Base-by-base conservation (phyloP, 2,329 filamentous ascomycete genomes). In the Neodidymelliopsis sp. region DNA sequence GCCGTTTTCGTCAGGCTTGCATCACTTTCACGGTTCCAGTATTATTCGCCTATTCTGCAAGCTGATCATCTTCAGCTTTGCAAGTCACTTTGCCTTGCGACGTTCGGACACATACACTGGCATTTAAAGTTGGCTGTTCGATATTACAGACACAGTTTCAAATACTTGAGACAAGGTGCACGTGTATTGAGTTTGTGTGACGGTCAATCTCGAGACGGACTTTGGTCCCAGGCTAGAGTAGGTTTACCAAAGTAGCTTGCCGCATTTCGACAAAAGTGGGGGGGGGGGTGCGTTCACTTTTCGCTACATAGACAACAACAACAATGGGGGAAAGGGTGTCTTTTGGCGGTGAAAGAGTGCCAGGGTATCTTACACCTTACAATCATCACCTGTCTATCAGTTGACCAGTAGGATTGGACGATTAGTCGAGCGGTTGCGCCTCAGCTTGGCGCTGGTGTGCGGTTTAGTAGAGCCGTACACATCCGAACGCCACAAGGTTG, bases 181-280 rank as follows among this genome's bases (percentile, higher is more conserved):
- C 33, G 38, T 43, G 22, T 6, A 10, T 27, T 23, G 15, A 9
- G 40, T 28, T 34, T 18, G 28, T 18, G 22, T 28, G 23, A 44
- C 40, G 24, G 33, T 22, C 28, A 6, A 11, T 22, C 47, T 50
- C 47, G 40, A 29, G 39, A 39, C 47, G 47, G 28, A 35, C 23
- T 28, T 40, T 44, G 29, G 36, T 18, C 29, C 7, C 9, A 29
- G 20, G 7, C 34, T 37, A 37, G 15, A 24, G 42, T 16, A 25
- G 16, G 20, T 35, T 38, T 23, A 34, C 34, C 29, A 30, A 24
- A 29, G 13, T 40, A 34, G 28, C n/a, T 23, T 43, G 23, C 10
- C 16, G 30, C 24, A 18, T 20, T 39, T 40, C 28, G 24, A n/a
- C 9, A 36, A 24, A 33, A 22, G 34, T 40, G 47, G 40, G 29